Base-by-base conservation (phyloP, 192 early-diverging fungal genomes). In the Backusella tarrabulga region DNA sequence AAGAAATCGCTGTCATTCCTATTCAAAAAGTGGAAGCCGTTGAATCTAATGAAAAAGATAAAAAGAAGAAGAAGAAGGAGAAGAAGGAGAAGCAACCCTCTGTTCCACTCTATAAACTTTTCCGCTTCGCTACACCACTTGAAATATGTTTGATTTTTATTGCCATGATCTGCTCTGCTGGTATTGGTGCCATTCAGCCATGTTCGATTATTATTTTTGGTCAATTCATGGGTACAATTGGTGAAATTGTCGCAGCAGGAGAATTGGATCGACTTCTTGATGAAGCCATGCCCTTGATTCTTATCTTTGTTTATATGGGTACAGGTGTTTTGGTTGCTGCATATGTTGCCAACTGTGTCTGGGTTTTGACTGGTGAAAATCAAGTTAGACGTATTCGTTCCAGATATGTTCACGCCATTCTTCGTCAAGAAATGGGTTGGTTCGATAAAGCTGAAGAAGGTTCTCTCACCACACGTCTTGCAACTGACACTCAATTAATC, bases 371-470 rank as follows among this genome's bases (percentile, higher is more conserved):
- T 34, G 81, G 87, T 12, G 92, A 91, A 80, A 86, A 86, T 46
- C 91, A 90, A 38, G 81, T 91, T 60, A 87, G 91, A 68, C 89
- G 95, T 29, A 88, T 97, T 67, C 87, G 95, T 7, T 85, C 91
- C 76, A 72, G 71, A 36, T 98, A 95, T 79, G 87, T 96, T 36
- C 77, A 83, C 23, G 78, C 92, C 2, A 90, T 97, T 67, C 83
- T 98, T 67, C 87, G 93, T 44, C 95, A 97, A 81, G 91, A 97
- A 41, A 90, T 93, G 34, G 88, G 87, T 19, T 98, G 92, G 90
- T 96, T 96, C 76, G 96, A 98, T 74, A 68, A 84, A n/a, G 86
- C 80, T 15, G 87, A 89, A 71, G 87, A 90, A 32, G 96, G 94
- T 67, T 92, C 93, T 67, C 86, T 98, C 63, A 92, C 94, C 7